Conservation (phyloP, 1,139 yeast species). For the Suhomyces kunorum region DNA sequence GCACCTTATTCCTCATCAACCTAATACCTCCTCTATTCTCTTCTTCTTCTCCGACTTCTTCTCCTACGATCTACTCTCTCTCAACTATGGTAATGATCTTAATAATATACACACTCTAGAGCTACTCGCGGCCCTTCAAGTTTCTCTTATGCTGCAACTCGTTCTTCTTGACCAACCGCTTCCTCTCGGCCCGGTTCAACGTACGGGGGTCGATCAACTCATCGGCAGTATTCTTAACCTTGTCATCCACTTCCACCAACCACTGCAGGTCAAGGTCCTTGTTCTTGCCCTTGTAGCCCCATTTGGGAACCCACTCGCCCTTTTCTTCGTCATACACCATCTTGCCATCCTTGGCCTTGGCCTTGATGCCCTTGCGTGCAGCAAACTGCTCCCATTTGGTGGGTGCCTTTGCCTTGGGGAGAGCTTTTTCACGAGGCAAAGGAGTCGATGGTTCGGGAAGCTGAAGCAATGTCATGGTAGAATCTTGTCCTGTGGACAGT, state of each 20-base stretch:
- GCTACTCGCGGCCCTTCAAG: conserved; percentile 39
- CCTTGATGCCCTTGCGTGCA: conserved; percentile 87
- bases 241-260: conserved; percentile 92
- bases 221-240: conserved; percentile 61
- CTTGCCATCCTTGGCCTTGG: conserved; percentile 89
- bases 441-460: conserved; percentile 82
- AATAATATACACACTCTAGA: too few relatives aligned
- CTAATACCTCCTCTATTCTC: too few relatives aligned
- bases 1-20: too few relatives aligned
- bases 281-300: conserved; percentile 97
- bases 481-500: conserved; percentile 61
- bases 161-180: conserved; percentile 82
- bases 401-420: conserved; percentile 88
- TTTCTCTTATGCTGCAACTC: conserved; percentile 85
- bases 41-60: too few relatives aligned
- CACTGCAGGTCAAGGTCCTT: conserved; percentile 87
- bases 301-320: conserved; percentile 96
- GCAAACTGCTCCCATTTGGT: conserved; percentile 99
- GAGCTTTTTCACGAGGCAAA: conserved; percentile 92
- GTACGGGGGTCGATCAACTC: conserved; percentile 88
- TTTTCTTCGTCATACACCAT: conserved; percentile 85
- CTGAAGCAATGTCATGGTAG: conserved; percentile 78
- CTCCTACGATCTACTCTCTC: too few relatives aligned
- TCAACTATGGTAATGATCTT: too few relatives aligned
- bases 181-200: conserved; percentile 77